These are phyloP conservation scores for Leccinum broughii DNA, from an alignment of 768 basidiomycete genomes.

Conservation along the genomic window DNA sequence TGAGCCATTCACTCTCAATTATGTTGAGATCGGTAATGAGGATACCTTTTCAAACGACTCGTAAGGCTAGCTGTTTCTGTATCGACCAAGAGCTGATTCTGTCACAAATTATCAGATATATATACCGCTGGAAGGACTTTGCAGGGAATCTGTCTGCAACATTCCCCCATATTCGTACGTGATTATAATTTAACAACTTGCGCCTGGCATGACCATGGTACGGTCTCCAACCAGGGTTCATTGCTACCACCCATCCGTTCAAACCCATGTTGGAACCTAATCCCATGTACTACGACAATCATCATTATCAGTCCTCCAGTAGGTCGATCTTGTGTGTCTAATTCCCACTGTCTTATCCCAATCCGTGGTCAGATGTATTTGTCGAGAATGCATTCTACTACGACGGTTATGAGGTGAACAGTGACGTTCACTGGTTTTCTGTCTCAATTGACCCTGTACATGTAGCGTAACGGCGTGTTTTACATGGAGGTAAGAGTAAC, in stretches of 20 bases:
- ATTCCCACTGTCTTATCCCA: not conserved
- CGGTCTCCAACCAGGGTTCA: conserved; percentile 43
- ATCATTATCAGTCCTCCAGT: conserved; percentile 55
- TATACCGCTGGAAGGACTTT: conserved; percentile 54
- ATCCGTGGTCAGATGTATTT: conserved; percentile 38
- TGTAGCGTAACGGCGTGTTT: conserved; percentile 55
- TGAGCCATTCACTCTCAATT: conserved; percentile 49
- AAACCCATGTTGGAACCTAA: conserved; percentile 48
- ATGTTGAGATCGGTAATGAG: conserved; percentile 61
- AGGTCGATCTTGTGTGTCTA: not conserved
- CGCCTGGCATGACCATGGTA: conserved; percentile 2
- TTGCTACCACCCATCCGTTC: conserved; percentile 50
- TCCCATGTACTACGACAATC: conserved; percentile 55
- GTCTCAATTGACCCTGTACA: not conserved
- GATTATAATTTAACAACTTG: conserved; percentile 3
- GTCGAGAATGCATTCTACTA: conserved; percentile 50
- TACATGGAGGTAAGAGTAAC: conserved; percentile 43
- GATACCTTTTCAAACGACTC: conserved; percentile 43
- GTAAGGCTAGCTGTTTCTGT: not conserved
- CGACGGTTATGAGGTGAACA: conserved; percentile 43
- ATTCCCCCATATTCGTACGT: conserved; percentile 54
- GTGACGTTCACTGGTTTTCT: not conserved
- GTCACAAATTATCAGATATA: conserved; percentile 36
- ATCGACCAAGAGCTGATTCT: too few species aligned
- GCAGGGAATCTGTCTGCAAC: conserved; percentile 43